These are phyloP conservation scores for Colletotrichum chrysophilum DNA, from an alignment of 2,329 filamentous ascomycete species.

Conservation along the genomic window DNA sequence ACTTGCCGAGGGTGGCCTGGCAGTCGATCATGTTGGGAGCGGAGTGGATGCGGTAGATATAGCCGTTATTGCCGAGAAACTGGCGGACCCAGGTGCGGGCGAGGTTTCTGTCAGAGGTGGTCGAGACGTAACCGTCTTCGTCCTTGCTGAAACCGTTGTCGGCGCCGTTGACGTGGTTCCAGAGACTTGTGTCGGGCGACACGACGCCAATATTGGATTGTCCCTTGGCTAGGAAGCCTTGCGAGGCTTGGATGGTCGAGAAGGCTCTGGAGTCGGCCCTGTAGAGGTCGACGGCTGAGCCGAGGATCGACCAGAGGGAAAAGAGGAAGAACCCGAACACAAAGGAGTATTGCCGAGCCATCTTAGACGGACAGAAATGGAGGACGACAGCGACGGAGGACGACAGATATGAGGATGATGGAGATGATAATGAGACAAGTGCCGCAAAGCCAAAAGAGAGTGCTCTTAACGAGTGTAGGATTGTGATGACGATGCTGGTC, in stretches of 20 bases:
- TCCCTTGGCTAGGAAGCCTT: neutral
- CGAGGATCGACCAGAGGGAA: neutral
- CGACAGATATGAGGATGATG: neutral
- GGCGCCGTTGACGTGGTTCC: neutral
- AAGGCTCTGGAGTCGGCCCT: neutral
- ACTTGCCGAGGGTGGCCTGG: neutral
- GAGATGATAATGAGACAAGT: neutral
- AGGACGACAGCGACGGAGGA: neutral
- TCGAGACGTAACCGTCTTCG: neutral
- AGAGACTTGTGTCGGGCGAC: neutral
- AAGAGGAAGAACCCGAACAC: neutral
- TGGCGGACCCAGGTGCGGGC: neutral
- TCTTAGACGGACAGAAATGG: neutral
- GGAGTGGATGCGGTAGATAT: conserved; percentile 2
- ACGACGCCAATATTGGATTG: neutral
- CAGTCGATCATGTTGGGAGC: conserved; percentile 8
- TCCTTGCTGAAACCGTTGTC: neutral
- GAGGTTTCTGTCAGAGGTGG: neutral
- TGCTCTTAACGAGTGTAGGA: neutral
- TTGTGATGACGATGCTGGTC: neutral
- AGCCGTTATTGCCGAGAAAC: neutral
- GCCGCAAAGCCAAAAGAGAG: neutral
- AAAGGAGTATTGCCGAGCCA: neutral
- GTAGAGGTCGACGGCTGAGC: neutral
- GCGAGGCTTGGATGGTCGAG: neutral